Percentiles rank a stretch among this genome's conserved stretches.
Evolutionary conservation across 345 rosid species (phyloP).

Genomic region (Populus tremula): DNA sequence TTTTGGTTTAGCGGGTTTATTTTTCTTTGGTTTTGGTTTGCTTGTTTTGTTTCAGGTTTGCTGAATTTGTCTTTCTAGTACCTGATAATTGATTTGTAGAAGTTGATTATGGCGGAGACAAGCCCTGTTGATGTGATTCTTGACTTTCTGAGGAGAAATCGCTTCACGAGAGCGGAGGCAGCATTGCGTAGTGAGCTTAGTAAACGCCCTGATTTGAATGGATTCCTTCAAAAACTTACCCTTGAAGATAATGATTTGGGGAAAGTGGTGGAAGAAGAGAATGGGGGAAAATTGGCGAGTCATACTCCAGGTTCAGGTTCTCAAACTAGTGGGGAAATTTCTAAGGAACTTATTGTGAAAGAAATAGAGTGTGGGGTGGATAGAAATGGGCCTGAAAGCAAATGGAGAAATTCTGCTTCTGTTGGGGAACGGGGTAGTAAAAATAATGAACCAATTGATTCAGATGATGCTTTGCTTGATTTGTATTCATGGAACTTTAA

Average conservation of each 20-base stretch:
- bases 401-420: constrained; percentile 50
- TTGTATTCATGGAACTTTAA: constrained; percentile 52
- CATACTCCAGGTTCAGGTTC: constrained; percentile 40
- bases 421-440: constrained; percentile 40
- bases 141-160: constrained; percentile 73
- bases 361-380: constrained; percentile 75
- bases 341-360: constrained; percentile 81
- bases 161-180: constrained; percentile 86
- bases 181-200: constrained; percentile 84
- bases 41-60: constrained; percentile 33
- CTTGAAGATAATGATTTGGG: constrained; percentile 51
- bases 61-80: constrained; percentile 24
- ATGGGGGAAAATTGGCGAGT: constrained; percentile 20
- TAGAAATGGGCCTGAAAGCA: constrained; percentile 59
- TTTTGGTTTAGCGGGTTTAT: neutral
- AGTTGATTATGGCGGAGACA: constrained; percentile 57
- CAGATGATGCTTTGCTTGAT: constrained; percentile 51
- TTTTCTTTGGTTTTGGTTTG: neutral
- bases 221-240: constrained; percentile 56
- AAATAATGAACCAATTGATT: constrained; percentile 45
- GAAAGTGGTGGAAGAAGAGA: constrained; percentile 41
- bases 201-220: constrained; percentile 69
- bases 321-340: constrained; percentile 45
- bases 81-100: constrained; percentile 20
- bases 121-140: constrained; percentile 70